Evolutionary conservation across 1,139 yeast species (phyloP).

Genomic region (Arxiozyma slooffiae): DNA sequence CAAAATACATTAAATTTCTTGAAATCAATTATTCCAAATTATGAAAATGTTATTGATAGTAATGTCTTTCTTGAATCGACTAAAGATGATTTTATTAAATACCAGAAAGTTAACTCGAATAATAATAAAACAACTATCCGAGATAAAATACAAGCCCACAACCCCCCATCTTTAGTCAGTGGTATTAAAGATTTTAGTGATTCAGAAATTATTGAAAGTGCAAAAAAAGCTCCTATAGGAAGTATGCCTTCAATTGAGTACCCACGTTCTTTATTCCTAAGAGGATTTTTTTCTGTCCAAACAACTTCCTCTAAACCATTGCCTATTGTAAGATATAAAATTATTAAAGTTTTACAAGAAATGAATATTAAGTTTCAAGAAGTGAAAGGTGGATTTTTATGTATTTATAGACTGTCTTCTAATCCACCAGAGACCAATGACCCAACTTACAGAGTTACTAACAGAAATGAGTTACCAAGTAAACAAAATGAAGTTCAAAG

Average conservation of each 20-base stretch:
- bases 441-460: too few species aligned
- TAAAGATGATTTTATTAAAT: background rate
- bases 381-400: constrained; percentile 87
- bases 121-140: background rate
- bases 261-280: constrained; percentile 78
- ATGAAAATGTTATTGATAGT: constrained; percentile 32
- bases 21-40: constrained; percentile 23
- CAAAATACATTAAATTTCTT: constrained; percentile 41
- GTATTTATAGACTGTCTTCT: constrained; percentile 34
- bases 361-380: constrained; percentile 75
- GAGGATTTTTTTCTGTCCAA: constrained; percentile 90
- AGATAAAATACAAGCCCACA: constrained; percentile 37
- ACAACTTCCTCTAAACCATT: constrained; percentile 88
- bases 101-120: background rate
- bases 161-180: constrained; percentile 41
- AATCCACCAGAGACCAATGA: background rate
- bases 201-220: constrained; percentile 53
- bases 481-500: background rate
- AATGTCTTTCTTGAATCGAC: constrained; percentile 3
- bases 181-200: constrained; percentile 38
- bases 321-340: constrained; percentile 75
- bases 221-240: constrained; percentile 55
- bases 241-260: constrained; percentile 89
- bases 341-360: constrained; percentile 63
- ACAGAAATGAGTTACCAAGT: background rate